Base-by-base conservation (phyloP, 176 grass and related monocot species). In the Oryza australiensis region DNA sequence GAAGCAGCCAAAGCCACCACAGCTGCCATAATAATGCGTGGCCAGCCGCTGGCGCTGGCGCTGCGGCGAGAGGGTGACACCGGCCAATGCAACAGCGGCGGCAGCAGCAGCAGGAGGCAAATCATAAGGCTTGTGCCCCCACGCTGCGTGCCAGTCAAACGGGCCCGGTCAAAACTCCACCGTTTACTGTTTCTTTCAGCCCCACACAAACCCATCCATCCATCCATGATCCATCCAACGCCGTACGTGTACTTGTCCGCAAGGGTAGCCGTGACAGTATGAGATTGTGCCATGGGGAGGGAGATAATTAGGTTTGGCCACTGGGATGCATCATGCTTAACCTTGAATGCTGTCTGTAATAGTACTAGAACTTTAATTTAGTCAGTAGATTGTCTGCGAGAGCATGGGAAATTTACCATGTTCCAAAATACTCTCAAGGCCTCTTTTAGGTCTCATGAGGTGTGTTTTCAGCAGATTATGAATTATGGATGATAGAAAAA, bases 101-200 rank as follows among this genome's bases (percentile, higher is more conserved):
- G 77, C 38, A 2, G 38, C 9, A 40, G 69, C 76, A 59, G 64
- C 78, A 24, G 67, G 62, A 74, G 66, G 80, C 80, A 88, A 88
- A 88, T 88, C 86, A 83, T 88, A 78, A 88, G 86, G 42, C 64
- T 12, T 13, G 64, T 13, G 64, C 43, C 27, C 71, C 86, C 80
- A 73, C 86, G 0, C 51, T 46, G 43, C 43, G 10, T 55, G 51
- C 51, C 51, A 55, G 79, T 87, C 86, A 87, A 87, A 82, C 86
- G 65, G 69, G 65, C 28, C 35, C 41, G 9, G 80, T 83, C 79
- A 87, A 87, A 26, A 33, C 76, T 59, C 42, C 84, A 7, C 77
- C 67, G 2, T 69, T 59, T 26, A 22, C 51, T n/a, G 51, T 37
- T 5, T n/a, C n/a, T 4, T 55, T 55, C 20, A 55, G 18, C 51